phyloP scores from a whole-genome alignment of 2,329 filamentous ascomycete species.

The Colletotrichum somersetense region DNA sequence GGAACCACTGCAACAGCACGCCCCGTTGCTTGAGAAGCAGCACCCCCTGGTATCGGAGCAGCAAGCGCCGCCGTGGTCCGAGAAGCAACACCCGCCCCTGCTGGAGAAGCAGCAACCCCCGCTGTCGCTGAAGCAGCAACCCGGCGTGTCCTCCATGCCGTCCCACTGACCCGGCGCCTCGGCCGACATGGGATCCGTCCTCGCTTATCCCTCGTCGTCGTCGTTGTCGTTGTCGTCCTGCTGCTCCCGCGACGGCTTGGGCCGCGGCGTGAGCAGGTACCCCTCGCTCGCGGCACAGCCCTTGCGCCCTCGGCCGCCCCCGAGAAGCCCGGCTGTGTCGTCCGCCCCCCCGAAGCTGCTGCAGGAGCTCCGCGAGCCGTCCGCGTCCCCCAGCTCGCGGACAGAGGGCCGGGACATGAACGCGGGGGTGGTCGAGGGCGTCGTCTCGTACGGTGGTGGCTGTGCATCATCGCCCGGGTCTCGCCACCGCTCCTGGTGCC shows the following conservation, averaged over 20 bases:
- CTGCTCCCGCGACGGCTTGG: neutral
- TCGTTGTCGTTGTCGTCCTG: neutral
- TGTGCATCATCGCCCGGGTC: neutral
- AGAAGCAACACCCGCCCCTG: slow-evolving; percentile 22
- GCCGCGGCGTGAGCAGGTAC: neutral
- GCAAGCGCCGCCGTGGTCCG: neutral
- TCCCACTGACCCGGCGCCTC: slow-evolving; percentile 11
- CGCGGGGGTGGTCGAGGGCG: neutral
- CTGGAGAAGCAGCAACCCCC: slow-evolving; percentile 20
- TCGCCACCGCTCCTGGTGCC: neutral
- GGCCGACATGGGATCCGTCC: slow-evolving; percentile 1
- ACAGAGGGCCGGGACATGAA: neutral
- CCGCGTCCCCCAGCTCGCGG: neutral
- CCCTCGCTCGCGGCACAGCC: neutral
- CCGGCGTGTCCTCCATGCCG: neutral
- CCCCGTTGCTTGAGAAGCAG: slow-evolving; percentile 19
- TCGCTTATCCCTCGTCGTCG: slow-evolving; percentile 3
- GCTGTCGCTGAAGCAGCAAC: neutral
- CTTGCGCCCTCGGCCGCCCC: neutral
- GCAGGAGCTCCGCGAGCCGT: slow-evolving; percentile 12
- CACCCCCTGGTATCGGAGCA: slow-evolving; percentile 2
- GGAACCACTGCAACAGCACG: slow-evolving; percentile 2
- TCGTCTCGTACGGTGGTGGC: slow-evolving; percentile 29
- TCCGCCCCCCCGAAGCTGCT: slow-evolving; percentile 1
- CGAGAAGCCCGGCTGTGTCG: slow-evolving; percentile 1